Evolutionary conservation across 345 rosid species (phyloP), one percentile per base, ranked within the genome.

Genomic region (Citrus australasica): DNA sequence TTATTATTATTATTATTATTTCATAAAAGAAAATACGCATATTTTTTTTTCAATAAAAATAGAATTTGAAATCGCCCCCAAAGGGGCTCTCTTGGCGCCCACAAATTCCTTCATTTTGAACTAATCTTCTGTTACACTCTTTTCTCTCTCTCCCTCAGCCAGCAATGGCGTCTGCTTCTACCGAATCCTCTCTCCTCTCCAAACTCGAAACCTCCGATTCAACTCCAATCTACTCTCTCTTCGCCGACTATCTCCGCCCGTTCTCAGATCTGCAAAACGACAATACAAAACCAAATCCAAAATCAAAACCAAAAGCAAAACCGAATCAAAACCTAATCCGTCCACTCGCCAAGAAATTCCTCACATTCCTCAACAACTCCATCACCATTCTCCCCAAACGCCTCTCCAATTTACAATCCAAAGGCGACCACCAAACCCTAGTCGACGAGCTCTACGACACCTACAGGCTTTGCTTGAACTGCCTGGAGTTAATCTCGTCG

Each of bases 331-430:
- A 89, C 53, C 63, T 67, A 0, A 78, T 86, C 59, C 91, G 98
- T 25, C 79, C 93, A 4, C 90, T 96, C 53, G 93, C 95, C 30
- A 94, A 96, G 79, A 89, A 85, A 71, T 90, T 87, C 69, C 92
- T 94, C 10, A 77, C 90, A 17, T 94, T 96, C 79, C 87, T 94
- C 84, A 94, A 91, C 78, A 91, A 89, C 71, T 89, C 88, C 28
- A 87, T 94, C 68, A 82, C 92, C 0, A 76, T 94, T 75, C 74
- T 94, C 56, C 97, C 93, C n/a, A 94, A 87, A 79, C 94, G 94
- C 76, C 90, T 92, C 79, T 87, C 90, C 51, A 28, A 79, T 48
- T 84, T 83, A 17, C 73, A 72, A 6, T 42, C 71, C 27, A 67
- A 60, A 37, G 68, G 13, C 35, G 16, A 42, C 51, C 16, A 13